Evolutionary conservation across 345 rosid species (phyloP), one percentile per base, ranked within the genome.

Genomic region (Cardamine resedifolia): DNA sequence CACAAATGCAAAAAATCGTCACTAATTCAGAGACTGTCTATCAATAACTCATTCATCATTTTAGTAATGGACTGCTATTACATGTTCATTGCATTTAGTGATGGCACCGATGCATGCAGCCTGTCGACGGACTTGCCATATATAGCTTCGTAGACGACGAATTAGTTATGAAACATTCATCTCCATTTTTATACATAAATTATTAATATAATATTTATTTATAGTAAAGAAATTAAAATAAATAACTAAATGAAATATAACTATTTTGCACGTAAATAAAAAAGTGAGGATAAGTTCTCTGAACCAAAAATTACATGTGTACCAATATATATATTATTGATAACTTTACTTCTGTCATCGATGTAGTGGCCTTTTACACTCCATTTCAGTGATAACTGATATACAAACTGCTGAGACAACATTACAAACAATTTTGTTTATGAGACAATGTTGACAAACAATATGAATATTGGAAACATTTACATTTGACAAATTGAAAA

Each of bases 401-500:
- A 44, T 16, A 24, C 16, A 68, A 57, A 43, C 10, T 33, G 45
- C 16, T 34, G 44, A 33, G 15, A 23, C 63, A 41, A 18, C 64
- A 49, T 26, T 52, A 45, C 27, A 58, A 20, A 50, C 49, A 74
- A 50, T 20, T 38, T 50, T 51, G 23, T 23, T 24, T 43, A 33
- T 16, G 8, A 10, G 12, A 51, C 63, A 68, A 20, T 31, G 6
- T 41, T 58, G 61, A 51, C 64, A 28, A 61, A 53, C 63, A 60
- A 19, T 51, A 24, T 51, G 23, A 11, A n/a, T 53, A 31, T 36
- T 61, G 61, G 4, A 34, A 31, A 69, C 70, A 69, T 68, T 52
- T 63, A 70, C 74, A 53, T 34, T 33, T 44, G 18, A 60, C 31
- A 60, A 68, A 19, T 45, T 45, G 44, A 47, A 30, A 36, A n/a